Conservation (phyloP, 768 basidiomycete species). For the Trametes meyenii region DNA sequence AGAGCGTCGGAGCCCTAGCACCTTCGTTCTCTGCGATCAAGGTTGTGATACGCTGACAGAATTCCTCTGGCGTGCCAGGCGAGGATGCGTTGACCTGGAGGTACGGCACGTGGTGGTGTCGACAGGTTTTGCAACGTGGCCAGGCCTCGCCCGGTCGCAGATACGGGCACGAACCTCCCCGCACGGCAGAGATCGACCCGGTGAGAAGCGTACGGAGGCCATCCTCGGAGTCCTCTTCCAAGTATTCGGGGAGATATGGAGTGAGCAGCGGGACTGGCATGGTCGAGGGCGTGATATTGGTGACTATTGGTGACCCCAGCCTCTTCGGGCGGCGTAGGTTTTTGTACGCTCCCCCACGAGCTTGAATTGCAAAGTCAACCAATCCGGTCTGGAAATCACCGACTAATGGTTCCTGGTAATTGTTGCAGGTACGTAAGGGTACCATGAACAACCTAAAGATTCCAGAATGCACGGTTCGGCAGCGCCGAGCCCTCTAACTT, state of each 20-base stretch:
- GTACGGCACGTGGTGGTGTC: conserved; percentile 11
- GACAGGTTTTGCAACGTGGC: conserved; percentile 14
- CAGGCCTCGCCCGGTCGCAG: conserved; percentile 6
- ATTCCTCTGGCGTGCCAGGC: conserved; percentile 6
- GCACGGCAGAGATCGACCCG: conserved; percentile 7
- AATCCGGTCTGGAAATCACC: too few relatives aligned
- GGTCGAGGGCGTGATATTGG: too few relatives aligned
- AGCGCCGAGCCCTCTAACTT: too few relatives aligned
- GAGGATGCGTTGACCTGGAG: conserved; percentile 17
- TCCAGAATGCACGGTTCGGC: too few relatives aligned
- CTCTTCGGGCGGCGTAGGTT: too few relatives aligned
- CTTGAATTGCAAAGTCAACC: too few relatives aligned
- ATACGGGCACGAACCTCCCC: conserved; percentile 6
- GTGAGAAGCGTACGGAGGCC: neutral
- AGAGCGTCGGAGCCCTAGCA: conserved; percentile 3
- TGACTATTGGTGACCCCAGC: too few relatives aligned
- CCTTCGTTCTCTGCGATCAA: neutral
- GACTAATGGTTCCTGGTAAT: too few relatives aligned
- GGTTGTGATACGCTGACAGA: conserved; percentile 5
- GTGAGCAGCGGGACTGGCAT: conserved; percentile 6
- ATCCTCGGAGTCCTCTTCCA: neutral
- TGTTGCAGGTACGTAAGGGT: too few relatives aligned
- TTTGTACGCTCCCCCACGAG: too few relatives aligned
- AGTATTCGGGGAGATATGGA: conserved; percentile 14
- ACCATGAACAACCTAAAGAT: too few relatives aligned